phyloP scores from a whole-genome alignment of 1,284 basidiomycete species.

The Xanthoconium separans region DNA sequence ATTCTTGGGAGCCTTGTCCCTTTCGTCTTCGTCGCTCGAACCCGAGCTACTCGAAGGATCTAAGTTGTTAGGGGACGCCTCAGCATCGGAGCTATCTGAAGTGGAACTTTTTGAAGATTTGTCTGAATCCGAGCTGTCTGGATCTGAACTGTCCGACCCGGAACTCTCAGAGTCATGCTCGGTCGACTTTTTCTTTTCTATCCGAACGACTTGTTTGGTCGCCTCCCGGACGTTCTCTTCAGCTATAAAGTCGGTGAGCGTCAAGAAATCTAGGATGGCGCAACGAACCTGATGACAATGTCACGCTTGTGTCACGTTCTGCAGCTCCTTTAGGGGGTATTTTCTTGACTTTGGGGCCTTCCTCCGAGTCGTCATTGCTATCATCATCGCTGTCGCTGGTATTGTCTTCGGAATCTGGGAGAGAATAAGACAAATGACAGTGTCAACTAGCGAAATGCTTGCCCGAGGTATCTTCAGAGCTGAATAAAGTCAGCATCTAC shows the following conservation, averaged over 20 bases:
- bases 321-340: conserved; percentile 6
- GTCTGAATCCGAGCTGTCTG: not conserved
- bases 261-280: not conserved
- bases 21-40: conserved; percentile 12
- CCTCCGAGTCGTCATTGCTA: conserved; percentile 5
- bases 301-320: conserved; percentile 33
- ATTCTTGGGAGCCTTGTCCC: conserved; percentile 2
- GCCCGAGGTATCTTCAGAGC: conserved; percentile 35
- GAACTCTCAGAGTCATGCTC: conserved; percentile 26
- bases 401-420: conserved; percentile 19
- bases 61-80: conserved; percentile 18
- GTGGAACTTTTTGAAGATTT: conserved; percentile 6
- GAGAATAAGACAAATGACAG: not conserved
- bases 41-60: conserved; percentile 13
- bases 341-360: conserved; percentile 3
- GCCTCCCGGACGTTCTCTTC: conserved; percentile 3
- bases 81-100: conserved; percentile 13
- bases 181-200: conserved; percentile 1
- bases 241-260: conserved; percentile 11
- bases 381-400: conserved; percentile 14
- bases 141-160: conserved; percentile 24
- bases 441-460: not conserved
- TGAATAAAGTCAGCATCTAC: conserved; percentile 6
- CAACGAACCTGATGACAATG: conserved; percentile 33
- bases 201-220: not conserved